A percentile compares a stretch with the other conserved stretches of the same genome.
phyloP scores from a whole-genome alignment of 2,329 filamentous ascomycete genomes.

The Penicillium brevicompactum region DNA sequence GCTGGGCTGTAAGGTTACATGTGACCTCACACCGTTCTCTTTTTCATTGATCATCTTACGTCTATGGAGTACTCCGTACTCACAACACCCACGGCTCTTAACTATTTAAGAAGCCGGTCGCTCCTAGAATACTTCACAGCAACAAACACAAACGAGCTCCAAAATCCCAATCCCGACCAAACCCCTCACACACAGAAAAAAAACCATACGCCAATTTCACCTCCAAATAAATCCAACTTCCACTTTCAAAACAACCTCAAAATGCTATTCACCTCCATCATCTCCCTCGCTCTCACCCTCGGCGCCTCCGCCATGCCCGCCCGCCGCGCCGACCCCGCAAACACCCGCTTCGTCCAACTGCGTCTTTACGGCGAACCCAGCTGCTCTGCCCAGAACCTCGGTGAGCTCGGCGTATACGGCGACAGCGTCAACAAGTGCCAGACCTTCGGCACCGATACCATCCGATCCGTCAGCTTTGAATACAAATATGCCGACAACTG shows the following conservation, averaged over 20 bases:
- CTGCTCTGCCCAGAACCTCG: conserved; percentile 16
- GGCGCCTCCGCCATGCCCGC: conserved; percentile 10
- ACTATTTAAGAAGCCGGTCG: background rate
- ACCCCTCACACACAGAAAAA: background rate
- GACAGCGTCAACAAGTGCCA: conserved; percentile 16
- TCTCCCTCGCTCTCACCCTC: conserved; percentile 7
- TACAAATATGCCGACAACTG: conserved; percentile 11
- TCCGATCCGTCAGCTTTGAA: conserved; percentile 19
- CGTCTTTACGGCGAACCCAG: conserved; percentile 18
- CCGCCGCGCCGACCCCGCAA: conserved; percentile 3
- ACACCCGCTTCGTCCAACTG: conserved; percentile 18
- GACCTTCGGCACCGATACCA: conserved; percentile 4
- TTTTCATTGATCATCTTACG: background rate
- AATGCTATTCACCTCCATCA: conserved; percentile 14
- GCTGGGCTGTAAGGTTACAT: background rate
- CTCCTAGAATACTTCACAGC: background rate
- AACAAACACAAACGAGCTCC: background rate
- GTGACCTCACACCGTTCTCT: background rate
- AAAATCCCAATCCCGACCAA: background rate
- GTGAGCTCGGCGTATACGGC: conserved; percentile 21
- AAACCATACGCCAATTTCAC: background rate
- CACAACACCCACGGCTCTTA: background rate
- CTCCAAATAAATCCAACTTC: background rate
- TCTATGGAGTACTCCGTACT: no score
- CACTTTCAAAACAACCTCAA: background rate